A percentile compares a stretch with the other conserved stretches of the same genome.
Conservation (phyloP, 768 basidiomycete genomes). For the Mycena pura region DNA sequence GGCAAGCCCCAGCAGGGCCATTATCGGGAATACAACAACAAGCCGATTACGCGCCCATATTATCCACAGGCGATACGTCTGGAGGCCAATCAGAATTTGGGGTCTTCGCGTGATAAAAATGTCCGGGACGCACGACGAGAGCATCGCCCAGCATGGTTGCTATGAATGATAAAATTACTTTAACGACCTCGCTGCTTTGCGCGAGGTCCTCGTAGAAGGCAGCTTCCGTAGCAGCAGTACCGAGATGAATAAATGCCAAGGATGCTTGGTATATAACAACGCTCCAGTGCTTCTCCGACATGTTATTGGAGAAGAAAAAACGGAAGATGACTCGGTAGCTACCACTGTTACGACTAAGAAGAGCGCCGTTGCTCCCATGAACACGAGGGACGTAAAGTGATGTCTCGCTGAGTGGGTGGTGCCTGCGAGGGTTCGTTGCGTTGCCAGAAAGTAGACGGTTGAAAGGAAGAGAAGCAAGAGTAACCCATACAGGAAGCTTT, state of each 20-base stretch:
- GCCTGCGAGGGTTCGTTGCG: not conserved
- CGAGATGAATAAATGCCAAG: conserved; percentile 15
- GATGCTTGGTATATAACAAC: conserved; percentile 12
- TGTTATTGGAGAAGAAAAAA: not conserved
- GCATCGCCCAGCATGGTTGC: not conserved
- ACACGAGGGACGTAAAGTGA: conserved; percentile 4
- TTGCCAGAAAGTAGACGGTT: conserved; percentile 7
- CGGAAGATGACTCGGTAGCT: not conserved
- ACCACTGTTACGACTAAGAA: conserved; percentile 3
- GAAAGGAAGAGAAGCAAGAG: conserved; percentile 15
- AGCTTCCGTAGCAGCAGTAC: not conserved
- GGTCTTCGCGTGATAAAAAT: not conserved
- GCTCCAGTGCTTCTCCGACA: conserved; percentile 17
- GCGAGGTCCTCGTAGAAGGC: conserved; percentile 14
- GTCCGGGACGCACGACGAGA: not conserved
- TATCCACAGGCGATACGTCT: conserved; percentile 50
- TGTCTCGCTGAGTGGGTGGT: not conserved
- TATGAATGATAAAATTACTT: not conserved
- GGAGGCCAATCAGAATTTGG: conserved; percentile 39
- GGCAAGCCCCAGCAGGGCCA: not conserved
- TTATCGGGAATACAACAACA: conserved; percentile 12
- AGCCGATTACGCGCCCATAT: conserved; percentile 6
- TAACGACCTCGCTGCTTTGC: not conserved
- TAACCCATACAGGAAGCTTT: conserved; percentile 21
- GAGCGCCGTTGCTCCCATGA: not conserved